Evolutionary conservation across 805 yeast species (phyloP).

Genomic region (Danielia oregonensis): DNA sequence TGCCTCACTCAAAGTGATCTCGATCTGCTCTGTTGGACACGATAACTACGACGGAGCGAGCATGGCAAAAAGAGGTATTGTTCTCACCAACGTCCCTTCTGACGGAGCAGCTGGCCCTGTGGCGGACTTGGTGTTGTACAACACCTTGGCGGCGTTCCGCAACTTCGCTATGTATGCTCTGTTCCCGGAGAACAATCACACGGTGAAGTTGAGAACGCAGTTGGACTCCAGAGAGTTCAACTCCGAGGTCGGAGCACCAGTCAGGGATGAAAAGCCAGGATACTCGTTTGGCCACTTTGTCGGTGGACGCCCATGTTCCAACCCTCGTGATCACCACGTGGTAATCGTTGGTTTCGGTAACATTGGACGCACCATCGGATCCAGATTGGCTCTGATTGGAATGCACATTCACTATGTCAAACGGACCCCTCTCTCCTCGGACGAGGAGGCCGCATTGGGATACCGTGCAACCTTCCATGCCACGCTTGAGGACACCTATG

Average conservation of each 20-base stretch:
- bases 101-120: conserved; percentile 64
- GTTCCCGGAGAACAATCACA: conserved; percentile 36
- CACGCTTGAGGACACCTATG: conserved; percentile 28
- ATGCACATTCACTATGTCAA: conserved; percentile 64
- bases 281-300: conserved; percentile 42
- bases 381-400: conserved; percentile 53
- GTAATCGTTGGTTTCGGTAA: conserved; percentile 73
- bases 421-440: conserved; percentile 39
- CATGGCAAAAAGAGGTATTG: conserved; percentile 41
- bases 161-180: too few species aligned
- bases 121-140: conserved; percentile 64
- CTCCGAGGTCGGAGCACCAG: conserved; percentile 23
- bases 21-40: conserved; percentile 56
- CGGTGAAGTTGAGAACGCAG: conserved; percentile 43
- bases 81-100: conserved; percentile 55
- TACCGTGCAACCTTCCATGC: conserved; percentile 43
- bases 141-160: conserved; percentile 59
- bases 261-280: conserved; percentile 6
- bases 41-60: conserved; percentile 46
- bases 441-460: conserved; percentile 35
- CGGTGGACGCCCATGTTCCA: conserved; percentile 42
- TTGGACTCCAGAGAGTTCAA: conserved; percentile 34
- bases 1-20: conserved; percentile 40
- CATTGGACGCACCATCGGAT: conserved; percentile 65
- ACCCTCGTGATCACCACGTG: conserved; percentile 56